Evolutionary conservation across 2,329 filamentous ascomycete species (phyloP).

Genomic region (Colletotrichum sp.): DNA sequence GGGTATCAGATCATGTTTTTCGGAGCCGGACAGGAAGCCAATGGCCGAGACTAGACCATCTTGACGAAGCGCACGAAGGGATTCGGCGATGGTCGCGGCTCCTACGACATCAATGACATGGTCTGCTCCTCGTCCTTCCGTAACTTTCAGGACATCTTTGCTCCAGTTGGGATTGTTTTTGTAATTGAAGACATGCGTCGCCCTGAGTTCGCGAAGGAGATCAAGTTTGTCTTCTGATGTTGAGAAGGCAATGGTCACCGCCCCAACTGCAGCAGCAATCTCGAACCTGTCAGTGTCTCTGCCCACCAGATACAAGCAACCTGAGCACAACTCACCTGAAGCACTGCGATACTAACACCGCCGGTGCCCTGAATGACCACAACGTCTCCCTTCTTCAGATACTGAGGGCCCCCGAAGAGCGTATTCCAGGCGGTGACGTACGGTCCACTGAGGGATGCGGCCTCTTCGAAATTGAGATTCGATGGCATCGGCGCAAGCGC

Average conservation of each 20-base stretch:
- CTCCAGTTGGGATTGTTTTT: conserved; percentile 15
- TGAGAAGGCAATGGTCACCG: conserved; percentile 17
- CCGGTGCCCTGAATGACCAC: conserved; percentile 47
- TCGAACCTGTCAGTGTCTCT: not conserved
- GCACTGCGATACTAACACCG: conserved; percentile 43
- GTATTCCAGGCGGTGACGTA: conserved; percentile 22
- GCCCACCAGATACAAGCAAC: not conserved
- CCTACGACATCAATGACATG: not conserved
- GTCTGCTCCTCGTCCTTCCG: conserved; percentile 15
- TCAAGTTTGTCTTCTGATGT: conserved; percentile 23
- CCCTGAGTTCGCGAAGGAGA: conserved; percentile 16
- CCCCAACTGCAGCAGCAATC: conserved; percentile 15
- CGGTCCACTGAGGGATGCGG: not conserved
- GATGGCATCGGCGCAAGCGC: not conserved
- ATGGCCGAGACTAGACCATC: not conserved
- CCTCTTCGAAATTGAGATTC: not conserved
- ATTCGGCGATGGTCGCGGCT: not conserved
- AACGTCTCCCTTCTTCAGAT: conserved; percentile 39
- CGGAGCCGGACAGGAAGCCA: not conserved
- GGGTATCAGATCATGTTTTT: not conserved
- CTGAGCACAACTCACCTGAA: conserved; percentile 32
- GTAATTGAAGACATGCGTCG: conserved; percentile 20
- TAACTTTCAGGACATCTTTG: conserved; percentile 15
- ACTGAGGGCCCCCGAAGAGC: conserved; percentile 22
- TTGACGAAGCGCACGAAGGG: not conserved